These are phyloP conservation scores for Olyra latifolia DNA, from an alignment of 176 grass and related monocot species.

Conservation along the genomic window DNA sequence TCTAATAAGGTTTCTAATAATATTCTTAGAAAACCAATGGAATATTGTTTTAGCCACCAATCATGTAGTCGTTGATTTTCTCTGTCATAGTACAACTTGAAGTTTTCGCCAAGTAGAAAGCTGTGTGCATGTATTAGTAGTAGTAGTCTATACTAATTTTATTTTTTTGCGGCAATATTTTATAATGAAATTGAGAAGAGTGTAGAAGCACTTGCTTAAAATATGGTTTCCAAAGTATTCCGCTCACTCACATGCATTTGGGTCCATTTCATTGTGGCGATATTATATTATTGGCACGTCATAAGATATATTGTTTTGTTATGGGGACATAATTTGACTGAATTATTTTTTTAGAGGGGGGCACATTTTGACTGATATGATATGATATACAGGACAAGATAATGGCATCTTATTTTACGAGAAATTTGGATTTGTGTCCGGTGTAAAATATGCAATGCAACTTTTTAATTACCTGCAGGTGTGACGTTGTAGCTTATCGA, in stretches of 20 bases:
- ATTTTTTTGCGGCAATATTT: not conserved
- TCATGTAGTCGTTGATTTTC: not conserved
- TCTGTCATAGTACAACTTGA: not conserved
- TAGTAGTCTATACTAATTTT: not conserved
- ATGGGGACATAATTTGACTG: slow-evolving; percentile 45
- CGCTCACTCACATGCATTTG: slow-evolving; percentile 18
- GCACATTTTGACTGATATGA: slow-evolving; percentile 38
- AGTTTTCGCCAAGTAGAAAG: not conserved
- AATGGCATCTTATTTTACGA: slow-evolving; percentile 31
- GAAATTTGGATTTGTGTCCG: slow-evolving; percentile 30
- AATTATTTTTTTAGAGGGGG: slow-evolving; percentile 27
- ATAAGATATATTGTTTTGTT: not conserved
- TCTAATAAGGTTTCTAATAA: not conserved
- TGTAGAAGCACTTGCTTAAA: slow-evolving; percentile 34
- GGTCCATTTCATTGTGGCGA: slow-evolving; percentile 21
- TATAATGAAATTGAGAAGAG: slow-evolving; percentile 24
- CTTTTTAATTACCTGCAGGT: not conserved
- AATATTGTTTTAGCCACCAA: not conserved
- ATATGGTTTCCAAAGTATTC: slow-evolving; percentile 32
- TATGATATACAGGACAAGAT: slow-evolving; percentile 27
- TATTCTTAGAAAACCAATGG: not conserved
- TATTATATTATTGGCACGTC: slow-evolving; percentile 6
- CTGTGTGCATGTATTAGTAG: too few relatives aligned
- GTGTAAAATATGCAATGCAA: not conserved
- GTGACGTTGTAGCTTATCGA: slow-evolving; percentile 11